A percentile compares a stretch with the other conserved stretches of the same genome.
phyloP scores from a whole-genome alignment of 2,329 filamentous ascomycete species.

The Aspergillus phoenicis region DNA sequence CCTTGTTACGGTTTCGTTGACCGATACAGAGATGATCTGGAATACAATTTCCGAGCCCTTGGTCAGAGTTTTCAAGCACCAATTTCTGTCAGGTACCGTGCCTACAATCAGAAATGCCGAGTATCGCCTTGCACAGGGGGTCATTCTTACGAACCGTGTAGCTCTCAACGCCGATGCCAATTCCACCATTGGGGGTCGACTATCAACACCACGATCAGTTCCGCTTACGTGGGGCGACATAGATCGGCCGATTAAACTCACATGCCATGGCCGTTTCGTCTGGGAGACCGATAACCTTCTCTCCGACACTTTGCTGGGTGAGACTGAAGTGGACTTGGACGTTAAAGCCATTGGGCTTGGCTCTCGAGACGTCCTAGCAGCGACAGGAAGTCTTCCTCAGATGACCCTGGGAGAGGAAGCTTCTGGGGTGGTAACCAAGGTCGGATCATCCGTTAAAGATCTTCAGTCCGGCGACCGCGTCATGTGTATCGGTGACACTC shows the following conservation, averaged over 20 bases:
- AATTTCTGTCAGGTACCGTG: not conserved
- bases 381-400: slow-evolving; percentile 26
- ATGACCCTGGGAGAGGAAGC: not conserved
- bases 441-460: too few relatives aligned
- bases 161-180: not conserved
- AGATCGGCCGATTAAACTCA: not conserved
- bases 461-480: too few relatives aligned
- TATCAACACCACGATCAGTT: not conserved
- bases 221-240: not conserved
- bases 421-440: not conserved
- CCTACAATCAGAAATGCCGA: not conserved
- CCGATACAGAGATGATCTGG: not conserved
- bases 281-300: not conserved
- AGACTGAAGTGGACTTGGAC: slow-evolving; percentile 26
- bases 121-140: not conserved
- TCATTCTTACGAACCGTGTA: not conserved
- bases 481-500: too few relatives aligned
- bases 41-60: too few relatives aligned
- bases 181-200: not conserved
- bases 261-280: not conserved
- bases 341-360: slow-evolving; percentile 21
- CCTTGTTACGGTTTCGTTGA: too few relatives aligned
- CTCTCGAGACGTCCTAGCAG: slow-evolving; percentile 19
- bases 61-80: not conserved
- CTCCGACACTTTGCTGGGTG: not conserved